Percentiles rank a stretch among this genome's conserved stretches.
Evolutionary conservation across 106 monocot genomes (phyloP).

Genomic region (Chionographis japonica): DNA sequence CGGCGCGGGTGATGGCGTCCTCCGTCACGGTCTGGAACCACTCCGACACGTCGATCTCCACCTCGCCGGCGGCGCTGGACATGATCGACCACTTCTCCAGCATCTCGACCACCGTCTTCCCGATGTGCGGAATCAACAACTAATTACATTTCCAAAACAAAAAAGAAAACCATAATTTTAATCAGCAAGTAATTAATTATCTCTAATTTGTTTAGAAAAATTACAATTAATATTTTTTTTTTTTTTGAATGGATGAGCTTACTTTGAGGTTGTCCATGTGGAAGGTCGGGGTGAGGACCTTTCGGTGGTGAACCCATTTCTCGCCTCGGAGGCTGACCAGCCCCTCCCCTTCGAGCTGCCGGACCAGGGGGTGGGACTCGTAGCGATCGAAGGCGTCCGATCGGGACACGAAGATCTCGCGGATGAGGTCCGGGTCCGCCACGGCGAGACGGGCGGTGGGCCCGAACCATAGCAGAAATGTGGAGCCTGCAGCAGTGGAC

Average conservation of each 20-base stretch:
- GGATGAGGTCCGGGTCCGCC: slow-evolving; percentile 84
- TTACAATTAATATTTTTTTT: too few species aligned
- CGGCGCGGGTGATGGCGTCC: slow-evolving; percentile 48
- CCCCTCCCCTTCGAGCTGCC: slow-evolving; percentile 93
- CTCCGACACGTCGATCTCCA: slow-evolving; percentile 70
- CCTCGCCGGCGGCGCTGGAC: slow-evolving; percentile 36
- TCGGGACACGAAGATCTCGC: slow-evolving; percentile 73
- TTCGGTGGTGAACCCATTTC: slow-evolving; percentile 86
- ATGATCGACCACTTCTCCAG: slow-evolving; percentile 43
- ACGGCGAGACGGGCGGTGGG: slow-evolving; percentile 75
- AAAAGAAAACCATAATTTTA: too few species aligned
- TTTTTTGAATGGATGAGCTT: background rate
- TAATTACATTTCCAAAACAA: background rate
- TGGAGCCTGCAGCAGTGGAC: slow-evolving; percentile 46
- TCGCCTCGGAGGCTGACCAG: slow-evolving; percentile 75
- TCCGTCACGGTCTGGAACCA: slow-evolving; percentile 63
- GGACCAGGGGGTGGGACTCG: slow-evolving; percentile 83
- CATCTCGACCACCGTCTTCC: slow-evolving; percentile 65
- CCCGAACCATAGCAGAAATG: slow-evolving; percentile 89
- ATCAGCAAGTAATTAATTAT: too few species aligned
- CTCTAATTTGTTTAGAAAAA: too few species aligned
- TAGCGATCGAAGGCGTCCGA: slow-evolving; percentile 72
- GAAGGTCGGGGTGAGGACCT: slow-evolving; percentile 76
- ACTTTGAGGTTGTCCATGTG: slow-evolving; percentile 93
- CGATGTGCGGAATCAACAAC: slow-evolving; percentile 64